Evolutionary conservation across 139 green algal genomes (phyloP).

Genomic region (Chara braunii): DNA sequence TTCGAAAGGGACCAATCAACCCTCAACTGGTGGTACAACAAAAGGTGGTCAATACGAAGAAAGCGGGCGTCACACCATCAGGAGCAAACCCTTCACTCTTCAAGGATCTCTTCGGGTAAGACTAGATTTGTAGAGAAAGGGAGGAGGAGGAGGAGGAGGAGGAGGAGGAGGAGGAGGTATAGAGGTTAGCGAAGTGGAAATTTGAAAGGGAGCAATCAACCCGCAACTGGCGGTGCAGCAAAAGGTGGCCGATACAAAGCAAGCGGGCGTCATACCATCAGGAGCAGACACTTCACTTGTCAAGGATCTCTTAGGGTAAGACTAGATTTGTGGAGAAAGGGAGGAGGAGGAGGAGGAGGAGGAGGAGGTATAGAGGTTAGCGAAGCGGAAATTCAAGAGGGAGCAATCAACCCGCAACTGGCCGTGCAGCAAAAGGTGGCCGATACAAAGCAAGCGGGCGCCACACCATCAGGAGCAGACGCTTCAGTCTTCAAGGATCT

Average conservation of each 20-base stretch:
- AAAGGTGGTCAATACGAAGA: conserved; percentile 19
- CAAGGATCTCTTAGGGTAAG: conserved; percentile 26
- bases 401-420: no score
- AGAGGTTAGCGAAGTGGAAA: no score
- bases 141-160: background rate
- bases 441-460: conserved; percentile 12
- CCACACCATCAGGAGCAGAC: conserved; percentile 14
- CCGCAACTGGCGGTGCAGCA: background rate
- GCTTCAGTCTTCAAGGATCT: conserved; percentile 29
- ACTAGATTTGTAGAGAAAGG: background rate
- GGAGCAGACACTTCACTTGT: conserved; percentile 24
- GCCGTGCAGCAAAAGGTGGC: conserved; percentile 11
- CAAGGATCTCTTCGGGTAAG: conserved; percentile 26
- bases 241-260: conserved; percentile 15
- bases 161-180: no score
- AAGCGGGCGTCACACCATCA: conserved; percentile 12
- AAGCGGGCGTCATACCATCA: conserved; percentile 10
- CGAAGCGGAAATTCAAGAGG: no score
- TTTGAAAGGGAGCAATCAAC: no score
- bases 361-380: no score
- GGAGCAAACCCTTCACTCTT: conserved; percentile 28
- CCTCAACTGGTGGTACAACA: background rate
- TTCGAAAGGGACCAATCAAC: no score
- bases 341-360: background rate
- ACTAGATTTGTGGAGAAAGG: background rate